A percentile compares a stretch with the other conserved stretches of the same genome.
Conservation (phyloP, 1,284 basidiomycete species). For the Abortiporus biennis region DNA sequence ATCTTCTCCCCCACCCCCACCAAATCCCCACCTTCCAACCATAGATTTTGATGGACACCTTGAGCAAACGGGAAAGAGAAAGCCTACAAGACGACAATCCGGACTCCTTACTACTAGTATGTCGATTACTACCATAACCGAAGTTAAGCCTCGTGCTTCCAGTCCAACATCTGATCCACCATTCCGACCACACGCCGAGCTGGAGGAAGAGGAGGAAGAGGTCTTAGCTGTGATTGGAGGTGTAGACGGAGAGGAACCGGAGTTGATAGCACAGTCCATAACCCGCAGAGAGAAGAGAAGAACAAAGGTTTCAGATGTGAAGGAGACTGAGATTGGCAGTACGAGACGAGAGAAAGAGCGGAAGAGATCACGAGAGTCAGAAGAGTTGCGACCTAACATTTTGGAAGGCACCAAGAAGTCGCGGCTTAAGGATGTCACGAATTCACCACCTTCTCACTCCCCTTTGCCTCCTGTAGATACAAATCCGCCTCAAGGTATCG, state of each 20-base stretch:
- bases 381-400: slow-evolving; percentile 28
- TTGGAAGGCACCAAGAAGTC: slow-evolving; percentile 32
- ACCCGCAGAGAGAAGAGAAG: slow-evolving; percentile 26
- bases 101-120: slow-evolving; percentile 43
- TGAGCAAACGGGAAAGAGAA: slow-evolving; percentile 36
- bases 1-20: slow-evolving; percentile 22
- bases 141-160: slow-evolving; percentile 42
- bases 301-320: slow-evolving; percentile 30
- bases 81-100: slow-evolving; percentile 57
- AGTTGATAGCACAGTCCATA: slow-evolving; percentile 21
- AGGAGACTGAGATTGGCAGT: slow-evolving; percentile 20
- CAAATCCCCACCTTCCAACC: slow-evolving; percentile 17
- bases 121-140: slow-evolving; percentile 25
- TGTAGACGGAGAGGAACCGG: slow-evolving; percentile 17
- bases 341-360: slow-evolving; percentile 29
- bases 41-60: slow-evolving; percentile 26
- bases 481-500: slow-evolving; percentile 21
- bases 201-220: slow-evolving; percentile 57
- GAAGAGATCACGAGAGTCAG: slow-evolving; percentile 28
- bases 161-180: slow-evolving; percentile 68
- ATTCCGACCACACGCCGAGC: slow-evolving; percentile 42
- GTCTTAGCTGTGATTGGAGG: slow-evolving; percentile 26
- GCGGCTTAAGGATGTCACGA: slow-evolving; percentile 62
- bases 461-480: slow-evolving; percentile 32
- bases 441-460: slow-evolving; percentile 37